Base-by-base conservation (phyloP, 2,329 filamentous ascomycete species). In the Aspergillus sp. region DNA sequence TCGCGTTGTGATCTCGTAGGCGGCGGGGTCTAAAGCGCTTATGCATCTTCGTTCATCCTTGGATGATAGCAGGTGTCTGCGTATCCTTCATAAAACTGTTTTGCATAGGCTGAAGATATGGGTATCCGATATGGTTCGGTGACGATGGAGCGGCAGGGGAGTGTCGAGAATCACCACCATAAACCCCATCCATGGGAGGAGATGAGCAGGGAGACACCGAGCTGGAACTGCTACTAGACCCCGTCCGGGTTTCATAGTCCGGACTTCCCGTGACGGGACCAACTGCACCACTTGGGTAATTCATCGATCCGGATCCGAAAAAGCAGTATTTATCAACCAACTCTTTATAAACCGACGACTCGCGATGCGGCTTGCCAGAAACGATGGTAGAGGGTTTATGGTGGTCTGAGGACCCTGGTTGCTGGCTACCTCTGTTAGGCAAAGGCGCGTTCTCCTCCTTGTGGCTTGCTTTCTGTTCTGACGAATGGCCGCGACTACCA, bases 261-360 rank as follows among this genome's bases (percentile, higher is more conserved):
- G 36, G 58, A 13, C 17, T 13, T 23, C 41, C 59, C 12, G 54
- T 55, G 3, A n/a, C 23, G 15, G 57, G 43, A 19, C 39, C 51
- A 32, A 47, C 53, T 10, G 38, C 43, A 4, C 58, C 59, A 10
- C 55, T 50, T 17, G 77, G 75, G 43, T 70, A 72, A 70, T 80
- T 80, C 38, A 77, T 73, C 56, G 81, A 82, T 59, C 82, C 82
- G 76, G 81, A 83, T 59, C 82, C 82, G 76, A 81, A 84, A 87
- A 98, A 99, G 85, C 95, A 99, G 84, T 97, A 99, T 83, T 96
- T 97, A 83, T 96, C 93, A 78, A 99, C 90, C 67, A 99, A 86
- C 80, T 99, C 95, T 79, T 96, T 91, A 77, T 99, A 98, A 62
- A 94, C 93, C 62, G 91, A 88, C 65, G 92, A 96, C 62, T 93